Evolutionary conservation across 2,329 filamentous ascomycete species (phyloP).

Genomic region (Talaromyces sp.): DNA sequence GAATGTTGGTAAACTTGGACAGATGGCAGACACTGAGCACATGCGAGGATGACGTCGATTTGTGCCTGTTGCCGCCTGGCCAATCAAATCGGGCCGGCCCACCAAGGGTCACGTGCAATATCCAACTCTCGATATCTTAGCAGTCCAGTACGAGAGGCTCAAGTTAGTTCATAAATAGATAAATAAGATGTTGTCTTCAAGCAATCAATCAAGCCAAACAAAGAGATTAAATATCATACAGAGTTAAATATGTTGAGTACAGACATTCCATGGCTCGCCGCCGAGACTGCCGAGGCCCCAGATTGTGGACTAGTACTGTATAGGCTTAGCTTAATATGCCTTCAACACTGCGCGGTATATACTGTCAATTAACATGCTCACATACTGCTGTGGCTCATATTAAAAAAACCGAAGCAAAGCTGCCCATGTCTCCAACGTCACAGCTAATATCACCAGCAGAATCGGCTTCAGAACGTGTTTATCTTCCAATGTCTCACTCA

Average conservation of each 20-base stretch:
- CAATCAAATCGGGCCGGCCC: background rate
- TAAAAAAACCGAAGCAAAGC: background rate
- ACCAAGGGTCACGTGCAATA: background rate
- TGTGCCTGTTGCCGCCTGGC: background rate
- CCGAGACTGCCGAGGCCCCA: background rate
- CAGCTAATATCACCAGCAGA: slow-evolving; percentile 42
- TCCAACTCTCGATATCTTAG: background rate
- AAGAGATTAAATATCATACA: background rate
- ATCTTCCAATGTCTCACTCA: background rate
- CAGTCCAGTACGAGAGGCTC: background rate
- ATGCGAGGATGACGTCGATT: slow-evolving; percentile 4
- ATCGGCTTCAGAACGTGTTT: slow-evolving; percentile 50
- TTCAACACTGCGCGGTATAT: background rate
- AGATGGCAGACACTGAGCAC: background rate
- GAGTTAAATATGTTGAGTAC: background rate
- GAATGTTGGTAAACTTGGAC: background rate
- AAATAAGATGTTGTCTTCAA: background rate
- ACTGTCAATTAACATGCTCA: no score
- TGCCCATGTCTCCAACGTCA: background rate
- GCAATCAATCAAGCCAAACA: background rate
- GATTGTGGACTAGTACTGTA: background rate
- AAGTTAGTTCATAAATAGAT: background rate
- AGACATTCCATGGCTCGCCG: background rate
- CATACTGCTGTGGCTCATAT: background rate
- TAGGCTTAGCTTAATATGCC: background rate